Conservation (phyloP, 495 filamentous ascomycete genomes). For the Sabuloglossum arenarium region DNA sequence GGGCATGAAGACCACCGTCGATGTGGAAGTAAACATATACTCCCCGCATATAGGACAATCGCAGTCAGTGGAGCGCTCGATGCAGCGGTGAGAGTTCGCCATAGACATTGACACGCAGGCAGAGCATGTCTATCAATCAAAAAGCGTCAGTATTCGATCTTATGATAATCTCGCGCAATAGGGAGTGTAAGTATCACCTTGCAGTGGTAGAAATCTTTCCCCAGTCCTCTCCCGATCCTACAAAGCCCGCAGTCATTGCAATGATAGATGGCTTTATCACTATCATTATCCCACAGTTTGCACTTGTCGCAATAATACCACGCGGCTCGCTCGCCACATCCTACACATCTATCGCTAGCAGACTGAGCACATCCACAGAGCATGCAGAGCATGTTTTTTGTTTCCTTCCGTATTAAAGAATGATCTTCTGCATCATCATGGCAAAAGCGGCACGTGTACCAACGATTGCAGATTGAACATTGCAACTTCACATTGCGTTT, state of each 20-base stretch:
- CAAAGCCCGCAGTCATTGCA: conserved; percentile 95
- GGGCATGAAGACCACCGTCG: conserved; percentile 76
- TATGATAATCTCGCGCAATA: background rate
- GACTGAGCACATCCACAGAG: conserved; percentile 71
- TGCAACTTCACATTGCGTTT: conserved; percentile 89
- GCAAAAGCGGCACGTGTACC: conserved; percentile 93
- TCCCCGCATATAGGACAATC: conserved; percentile 97
- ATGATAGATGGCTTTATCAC: conserved; percentile 84
- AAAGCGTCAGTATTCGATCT: background rate
- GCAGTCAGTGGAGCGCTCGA: conserved; percentile 84
- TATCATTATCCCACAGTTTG: conserved; percentile 93
- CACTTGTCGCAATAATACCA: conserved; percentile 89
- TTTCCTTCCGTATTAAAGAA: conserved; percentile 55
- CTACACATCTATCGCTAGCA: conserved; percentile 51
- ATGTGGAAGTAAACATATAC: conserved; percentile 89
- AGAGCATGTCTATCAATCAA: conserved; percentile 45
- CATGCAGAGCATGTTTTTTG: conserved; percentile 97
- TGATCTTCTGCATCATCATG: conserved; percentile 81
- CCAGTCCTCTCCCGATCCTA: conserved; percentile 71
- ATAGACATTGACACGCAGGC: conserved; percentile 78
- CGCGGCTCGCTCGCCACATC: conserved; percentile 60
- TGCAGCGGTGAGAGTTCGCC: conserved; percentile 69
- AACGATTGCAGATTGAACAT: conserved; percentile 69
- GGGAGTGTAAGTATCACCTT: conserved; percentile 34
- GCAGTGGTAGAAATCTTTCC: conserved; percentile 96